Percentiles rank a stretch among this genome's conserved stretches.
Conservation (phyloP, 768 basidiomycete genomes). For the Boletus rufocinnamomeus region DNA sequence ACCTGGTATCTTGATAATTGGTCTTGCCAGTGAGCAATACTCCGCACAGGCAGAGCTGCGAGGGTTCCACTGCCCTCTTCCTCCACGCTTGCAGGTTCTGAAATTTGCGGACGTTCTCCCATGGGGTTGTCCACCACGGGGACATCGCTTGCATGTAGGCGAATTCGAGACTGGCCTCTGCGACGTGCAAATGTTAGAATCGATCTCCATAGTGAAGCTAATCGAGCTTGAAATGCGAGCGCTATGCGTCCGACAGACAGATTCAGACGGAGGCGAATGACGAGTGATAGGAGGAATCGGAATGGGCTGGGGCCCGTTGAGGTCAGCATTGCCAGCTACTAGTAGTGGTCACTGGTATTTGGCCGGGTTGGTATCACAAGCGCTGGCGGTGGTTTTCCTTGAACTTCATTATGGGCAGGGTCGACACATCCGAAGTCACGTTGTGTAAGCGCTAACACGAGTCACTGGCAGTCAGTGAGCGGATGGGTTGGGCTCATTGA, state of each 20-base stretch:
- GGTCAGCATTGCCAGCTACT: neutral
- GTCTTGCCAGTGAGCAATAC: neutral
- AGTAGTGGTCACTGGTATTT: neutral
- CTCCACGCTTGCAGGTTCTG: neutral
- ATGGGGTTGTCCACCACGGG: neutral
- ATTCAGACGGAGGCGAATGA: slow-evolving; percentile 5
- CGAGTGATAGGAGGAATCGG: slow-evolving; percentile 3
- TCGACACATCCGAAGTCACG: no score
- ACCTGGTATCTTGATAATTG: neutral
- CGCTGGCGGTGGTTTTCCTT: no score
- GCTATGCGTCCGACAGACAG: slow-evolving; percentile 1
- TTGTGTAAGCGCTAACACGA: no score
- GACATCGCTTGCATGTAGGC: neutral
- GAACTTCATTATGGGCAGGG: no score
- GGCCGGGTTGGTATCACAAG: neutral
- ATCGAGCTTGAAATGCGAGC: neutral
- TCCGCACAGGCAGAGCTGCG: neutral
- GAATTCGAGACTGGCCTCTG: neutral
- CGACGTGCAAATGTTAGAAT: neutral
- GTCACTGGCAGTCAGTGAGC: no score
- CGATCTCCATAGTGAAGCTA: slow-evolving; percentile 6
- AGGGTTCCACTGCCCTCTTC: neutral
- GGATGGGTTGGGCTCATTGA: no score
- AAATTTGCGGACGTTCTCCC: neutral
- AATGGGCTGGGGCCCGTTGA: neutral